Evolutionary conservation across 2,329 filamentous ascomycete species (phyloP).

Genomic region (Grosmannia huntii): DNA sequence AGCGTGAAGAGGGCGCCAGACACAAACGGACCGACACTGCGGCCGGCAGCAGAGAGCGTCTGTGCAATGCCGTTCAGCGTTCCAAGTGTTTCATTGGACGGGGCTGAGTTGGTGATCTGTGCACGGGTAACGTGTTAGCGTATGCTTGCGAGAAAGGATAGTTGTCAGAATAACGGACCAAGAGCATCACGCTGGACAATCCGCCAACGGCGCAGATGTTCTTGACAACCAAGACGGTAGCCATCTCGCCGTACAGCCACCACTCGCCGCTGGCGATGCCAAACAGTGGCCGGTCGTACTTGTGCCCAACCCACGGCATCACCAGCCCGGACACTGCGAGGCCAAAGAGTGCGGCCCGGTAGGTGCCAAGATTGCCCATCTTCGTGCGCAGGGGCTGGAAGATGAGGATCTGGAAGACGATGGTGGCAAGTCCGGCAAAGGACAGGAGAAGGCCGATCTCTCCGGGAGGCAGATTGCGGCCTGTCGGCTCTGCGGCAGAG

Average conservation of each 20-base stretch:
- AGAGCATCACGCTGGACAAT: conserved; percentile 72
- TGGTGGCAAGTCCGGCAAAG: conserved; percentile 73
- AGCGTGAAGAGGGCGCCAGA: conserved; percentile 79
- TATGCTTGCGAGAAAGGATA: not conserved
- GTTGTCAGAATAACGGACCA: conserved; percentile 38
- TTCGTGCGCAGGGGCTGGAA: conserved; percentile 68
- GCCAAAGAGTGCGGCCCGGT: conserved; percentile 63
- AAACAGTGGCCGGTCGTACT: conserved; percentile 41
- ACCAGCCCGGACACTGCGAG: conserved; percentile 72
- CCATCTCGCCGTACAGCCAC: conserved; percentile 74
- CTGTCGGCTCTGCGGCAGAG: conserved; percentile 59
- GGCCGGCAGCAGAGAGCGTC: conserved; percentile 79
- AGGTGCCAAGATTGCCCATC: conserved; percentile 76
- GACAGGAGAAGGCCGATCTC: conserved; percentile 80
- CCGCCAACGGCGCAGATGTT: conserved; percentile 84
- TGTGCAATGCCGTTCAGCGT: conserved; percentile 90
- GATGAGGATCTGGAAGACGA: conserved; percentile 76
- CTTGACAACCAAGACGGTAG: conserved; percentile 68
- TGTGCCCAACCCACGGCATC: conserved; percentile 84
- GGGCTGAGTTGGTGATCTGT: conserved; percentile 86
- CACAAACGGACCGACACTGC: conserved; percentile 77
- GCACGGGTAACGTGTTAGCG: not conserved
- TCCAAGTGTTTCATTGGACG: conserved; percentile 72
- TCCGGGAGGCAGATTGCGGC: conserved; percentile 59
- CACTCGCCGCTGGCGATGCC: conserved; percentile 48